These are phyloP conservation scores for Gyrodon lividus DNA, from an alignment of 768 basidiomycete species.

Conservation along the genomic window DNA sequence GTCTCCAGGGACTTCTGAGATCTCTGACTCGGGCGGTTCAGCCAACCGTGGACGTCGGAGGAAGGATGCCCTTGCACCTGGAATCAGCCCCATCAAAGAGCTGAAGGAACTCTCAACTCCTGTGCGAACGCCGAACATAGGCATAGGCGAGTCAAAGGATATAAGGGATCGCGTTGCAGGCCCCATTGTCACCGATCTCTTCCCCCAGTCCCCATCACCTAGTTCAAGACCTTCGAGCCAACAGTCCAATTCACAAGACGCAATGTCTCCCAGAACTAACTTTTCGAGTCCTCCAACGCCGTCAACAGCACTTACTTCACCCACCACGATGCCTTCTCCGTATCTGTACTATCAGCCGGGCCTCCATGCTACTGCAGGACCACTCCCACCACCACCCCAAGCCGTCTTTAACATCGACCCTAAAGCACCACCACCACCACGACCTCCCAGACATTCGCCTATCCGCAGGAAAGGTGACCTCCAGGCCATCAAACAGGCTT, in stretches of 20 bases:
- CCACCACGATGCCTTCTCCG: slow-evolving; percentile 31
- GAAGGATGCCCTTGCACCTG: slow-evolving; percentile 34
- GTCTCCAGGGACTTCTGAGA: slow-evolving; percentile 30
- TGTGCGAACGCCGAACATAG: slow-evolving; percentile 59
- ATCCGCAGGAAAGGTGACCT: slow-evolving; percentile 47
- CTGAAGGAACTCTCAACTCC: slow-evolving; percentile 23
- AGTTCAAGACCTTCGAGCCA: slow-evolving; percentile 28
- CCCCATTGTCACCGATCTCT: slow-evolving; percentile 56
- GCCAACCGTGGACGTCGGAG: slow-evolving; percentile 27
- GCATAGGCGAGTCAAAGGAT: slow-evolving; percentile 63
- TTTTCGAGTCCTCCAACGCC: slow-evolving; percentile 25
- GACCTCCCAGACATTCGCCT: slow-evolving; percentile 63
- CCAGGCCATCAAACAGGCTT: slow-evolving; percentile 56
- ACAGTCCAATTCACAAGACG: slow-evolving; percentile 27
- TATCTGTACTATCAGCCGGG: slow-evolving; percentile 67
- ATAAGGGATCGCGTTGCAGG: slow-evolving; percentile 60
- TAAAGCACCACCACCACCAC: slow-evolving; percentile 52
- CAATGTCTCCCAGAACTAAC: slow-evolving; percentile 26
- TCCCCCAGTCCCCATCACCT: slow-evolving; percentile 32
- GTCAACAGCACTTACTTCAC: slow-evolving; percentile 29
- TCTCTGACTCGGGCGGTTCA: slow-evolving; percentile 33
- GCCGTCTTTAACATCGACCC: slow-evolving; percentile 49
- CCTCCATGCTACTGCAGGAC: slow-evolving; percentile 69
- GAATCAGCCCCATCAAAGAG: slow-evolving; percentile 30
- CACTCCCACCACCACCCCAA: slow-evolving; percentile 68